These are phyloP conservation scores for Coleophoma crateriformis DNA, from an alignment of 2,329 filamentous ascomycete genomes.

Conservation along the genomic window DNA sequence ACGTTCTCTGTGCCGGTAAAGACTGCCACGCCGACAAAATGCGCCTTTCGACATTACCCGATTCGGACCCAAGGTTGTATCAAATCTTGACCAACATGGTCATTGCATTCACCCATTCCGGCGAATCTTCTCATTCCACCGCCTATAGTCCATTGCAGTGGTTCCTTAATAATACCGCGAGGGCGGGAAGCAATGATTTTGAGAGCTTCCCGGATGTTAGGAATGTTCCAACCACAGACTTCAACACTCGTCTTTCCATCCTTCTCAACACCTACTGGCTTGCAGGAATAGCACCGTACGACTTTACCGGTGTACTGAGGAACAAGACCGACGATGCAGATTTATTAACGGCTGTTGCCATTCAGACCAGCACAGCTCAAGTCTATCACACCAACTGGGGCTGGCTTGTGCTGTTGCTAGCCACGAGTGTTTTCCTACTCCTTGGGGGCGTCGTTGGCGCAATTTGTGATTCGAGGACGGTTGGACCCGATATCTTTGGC, in stretches of 20 bases:
- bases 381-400: slow-evolving; percentile 4
- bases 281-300: neutral
- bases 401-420: slow-evolving; percentile 3
- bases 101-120: neutral
- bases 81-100: neutral
- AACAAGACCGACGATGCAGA: neutral
- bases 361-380: neutral
- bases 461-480: slow-evolving; percentile 2
- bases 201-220: neutral
- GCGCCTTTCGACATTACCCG: neutral
- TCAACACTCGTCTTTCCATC: slow-evolving; percentile 5
- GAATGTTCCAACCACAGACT: neutral
- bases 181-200: neutral
- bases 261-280: slow-evolving; percentile 12
- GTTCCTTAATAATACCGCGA: neutral
- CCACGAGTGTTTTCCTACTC: slow-evolving; percentile 1
- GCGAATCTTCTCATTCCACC: neutral
- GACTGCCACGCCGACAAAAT: slow-evolving; percentile 1
- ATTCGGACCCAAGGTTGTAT: neutral
- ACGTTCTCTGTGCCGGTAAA: neutral
- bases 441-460: slow-evolving; percentile 5
- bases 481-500: slow-evolving; percentile 9
- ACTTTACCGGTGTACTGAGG: slow-evolving; percentile 1
- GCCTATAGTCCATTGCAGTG: neutral
- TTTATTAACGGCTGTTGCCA: neutral